phyloP scores from a whole-genome alignment of 768 basidiomycete genomes.

The Collybia sp. region DNA sequence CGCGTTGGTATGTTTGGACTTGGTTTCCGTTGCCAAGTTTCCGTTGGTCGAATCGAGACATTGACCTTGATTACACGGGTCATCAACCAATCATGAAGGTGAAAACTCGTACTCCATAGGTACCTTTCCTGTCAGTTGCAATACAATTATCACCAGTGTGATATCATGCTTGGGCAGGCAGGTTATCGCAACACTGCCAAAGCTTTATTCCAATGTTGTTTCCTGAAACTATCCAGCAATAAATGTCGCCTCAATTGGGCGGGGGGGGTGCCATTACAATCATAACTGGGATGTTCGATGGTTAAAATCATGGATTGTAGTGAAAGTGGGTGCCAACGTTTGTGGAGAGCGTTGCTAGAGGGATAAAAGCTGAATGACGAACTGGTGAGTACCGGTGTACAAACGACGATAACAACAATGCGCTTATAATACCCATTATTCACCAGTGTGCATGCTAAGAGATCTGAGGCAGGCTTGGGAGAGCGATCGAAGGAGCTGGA shows the following conservation, averaged over 20 bases:
- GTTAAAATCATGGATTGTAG: background rate
- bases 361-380: conserved; percentile 14
- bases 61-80: conserved; percentile 10
- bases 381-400: conserved; percentile 2
- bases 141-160: conserved; percentile 22
- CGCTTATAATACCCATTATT: conserved; percentile 16
- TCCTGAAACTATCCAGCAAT: conserved; percentile 11
- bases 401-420: background rate
- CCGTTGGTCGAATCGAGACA: conserved; percentile 24
- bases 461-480: conserved; percentile 13
- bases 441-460: conserved; percentile 13
- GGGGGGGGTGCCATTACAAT: conserved; percentile 25
- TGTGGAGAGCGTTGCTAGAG: conserved; percentile 20
- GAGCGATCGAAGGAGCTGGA: conserved; percentile 6
- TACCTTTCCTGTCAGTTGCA: conserved; percentile 15
- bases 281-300: conserved; percentile 17
- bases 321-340: conserved; percentile 13
- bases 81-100: conserved; percentile 1
- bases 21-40: conserved; percentile 15
- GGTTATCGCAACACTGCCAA: conserved; percentile 21
- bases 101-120: background rate
- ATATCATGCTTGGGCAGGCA: conserved; percentile 23
- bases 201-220: conserved; percentile 25
- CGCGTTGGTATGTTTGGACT: background rate
- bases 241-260: conserved; percentile 14